Conservation (phyloP, 768 basidiomycete species). For the Podaxis rugospora region DNA sequence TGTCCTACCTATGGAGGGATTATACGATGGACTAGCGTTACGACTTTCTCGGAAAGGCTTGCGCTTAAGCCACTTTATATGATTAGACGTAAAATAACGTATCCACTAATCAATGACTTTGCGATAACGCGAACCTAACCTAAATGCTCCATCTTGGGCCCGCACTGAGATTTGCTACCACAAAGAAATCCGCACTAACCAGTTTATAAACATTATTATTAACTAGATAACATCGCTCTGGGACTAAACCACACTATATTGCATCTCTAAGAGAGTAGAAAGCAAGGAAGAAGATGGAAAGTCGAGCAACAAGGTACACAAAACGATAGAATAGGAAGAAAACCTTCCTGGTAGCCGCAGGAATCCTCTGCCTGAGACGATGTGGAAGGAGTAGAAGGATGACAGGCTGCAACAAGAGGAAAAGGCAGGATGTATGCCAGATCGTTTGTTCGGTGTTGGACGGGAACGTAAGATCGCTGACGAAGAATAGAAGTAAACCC, state of each 20-base stretch:
- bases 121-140: too few species aligned
- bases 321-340: not conserved
- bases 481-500: not conserved
- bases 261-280: not conserved
- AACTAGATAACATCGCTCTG: too few species aligned
- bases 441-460: not conserved
- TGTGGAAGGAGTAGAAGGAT: not conserved
- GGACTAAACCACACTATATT: not conserved
- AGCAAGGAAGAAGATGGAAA: not conserved
- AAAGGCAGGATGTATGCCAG: not conserved
- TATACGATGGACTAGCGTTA: too few species aligned
- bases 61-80: too few species aligned
- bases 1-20: too few species aligned
- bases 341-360: not conserved
- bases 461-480: not conserved
- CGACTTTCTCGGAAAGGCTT: too few species aligned
- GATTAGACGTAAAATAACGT: too few species aligned
- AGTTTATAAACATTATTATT: too few species aligned
- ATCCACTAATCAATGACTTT: too few species aligned
- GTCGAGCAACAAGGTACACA: not conserved
- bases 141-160: too few species aligned
- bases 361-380: not conserved
- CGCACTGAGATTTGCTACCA: too few species aligned
- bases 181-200: too few species aligned
- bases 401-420: not conserved